Base-by-base conservation (phyloP, 805 yeast species). In the Sugiyamaella marilandica region DNA sequence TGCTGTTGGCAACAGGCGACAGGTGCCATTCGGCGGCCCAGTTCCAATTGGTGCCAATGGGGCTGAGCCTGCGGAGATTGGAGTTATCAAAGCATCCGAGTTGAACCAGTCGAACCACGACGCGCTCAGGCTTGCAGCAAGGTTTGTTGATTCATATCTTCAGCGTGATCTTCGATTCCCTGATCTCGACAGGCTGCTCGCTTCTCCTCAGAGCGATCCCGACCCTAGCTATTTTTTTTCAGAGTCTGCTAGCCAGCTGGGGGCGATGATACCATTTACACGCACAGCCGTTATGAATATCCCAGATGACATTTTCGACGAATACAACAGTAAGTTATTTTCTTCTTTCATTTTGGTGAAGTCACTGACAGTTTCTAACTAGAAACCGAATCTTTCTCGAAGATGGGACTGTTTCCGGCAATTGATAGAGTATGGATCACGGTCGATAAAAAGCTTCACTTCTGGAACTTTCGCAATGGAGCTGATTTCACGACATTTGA, bases 361-460 rank as follows among this genome's bases (percentile, higher is more conserved):
- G 18, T 14, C n/a, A 35, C 39, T 5, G 3, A 16, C 14, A 4
- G 18, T 16, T n/a, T 5, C 47, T 43, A 43, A 19, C 33, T 29
- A 43, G 60, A 61, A 47, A 77, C 87, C 5, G 83, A 85, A 62
- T 77, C 82, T 50, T 76, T 76, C 46, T 81, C 90, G 36, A 82
- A 83, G 54, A 83, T 87, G 82, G 99, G 99, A 11, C 70, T 90
- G 24, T 83, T 94, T 59, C 80, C 91, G 0, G 90, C 85, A 53
- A 77, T 94, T 31, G 79, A 81, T 56, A 80, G 95, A 54, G 82
- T 91, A 11, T 94, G 97, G 97, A 77, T 92, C 32, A 81, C 85
- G 2, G 80, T 84, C 32, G 97, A 89, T 63, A 84, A 85, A 65
- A 85, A 85, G 61, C 74, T 92, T 61, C 79, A 86, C 33, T 75